phyloP scores from a whole-genome alignment of 176 grass and related monocot genomes.

The Olyra latifolia region DNA sequence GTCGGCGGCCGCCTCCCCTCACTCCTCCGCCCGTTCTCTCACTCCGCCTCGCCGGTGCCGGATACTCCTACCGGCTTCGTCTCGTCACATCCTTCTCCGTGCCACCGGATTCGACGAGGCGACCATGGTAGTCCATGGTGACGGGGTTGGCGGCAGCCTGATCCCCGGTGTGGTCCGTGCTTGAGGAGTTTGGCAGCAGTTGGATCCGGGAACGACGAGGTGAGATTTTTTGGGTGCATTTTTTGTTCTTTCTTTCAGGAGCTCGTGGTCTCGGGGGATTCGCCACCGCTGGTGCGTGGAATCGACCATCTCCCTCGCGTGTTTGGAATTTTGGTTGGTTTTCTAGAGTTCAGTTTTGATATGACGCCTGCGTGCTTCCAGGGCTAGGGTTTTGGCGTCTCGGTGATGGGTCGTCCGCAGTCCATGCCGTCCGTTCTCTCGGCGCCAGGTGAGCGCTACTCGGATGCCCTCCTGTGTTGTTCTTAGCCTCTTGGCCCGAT shows the following conservation, averaged over 20 bases:
- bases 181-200: no score
- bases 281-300: slow-evolving; percentile 37
- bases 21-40: no score
- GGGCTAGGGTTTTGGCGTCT: slow-evolving; percentile 46
- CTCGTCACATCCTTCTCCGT: no score
- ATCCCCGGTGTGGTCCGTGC: no score
- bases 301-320: background rate
- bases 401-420: background rate
- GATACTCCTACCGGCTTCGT: no score
- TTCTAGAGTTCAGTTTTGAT: slow-evolving; percentile 24
- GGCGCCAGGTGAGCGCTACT: slow-evolving; percentile 14
- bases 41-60: no score
- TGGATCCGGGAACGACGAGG: no score
- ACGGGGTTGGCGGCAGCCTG: no score
- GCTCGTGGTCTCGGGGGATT: slow-evolving; percentile 21
- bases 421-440: background rate
- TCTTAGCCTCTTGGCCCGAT: no score
- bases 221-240: slow-evolving; percentile 18
- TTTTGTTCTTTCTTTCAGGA: slow-evolving; percentile 45
- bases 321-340: background rate
- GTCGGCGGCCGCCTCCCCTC: no score
- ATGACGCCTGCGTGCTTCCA: slow-evolving; percentile 26
- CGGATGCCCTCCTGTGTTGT: background rate
- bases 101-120: no score
- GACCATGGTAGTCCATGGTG: no score